Base-by-base conservation (phyloP, 2,329 filamentous ascomycete species). In the Venturia effusa region DNA sequence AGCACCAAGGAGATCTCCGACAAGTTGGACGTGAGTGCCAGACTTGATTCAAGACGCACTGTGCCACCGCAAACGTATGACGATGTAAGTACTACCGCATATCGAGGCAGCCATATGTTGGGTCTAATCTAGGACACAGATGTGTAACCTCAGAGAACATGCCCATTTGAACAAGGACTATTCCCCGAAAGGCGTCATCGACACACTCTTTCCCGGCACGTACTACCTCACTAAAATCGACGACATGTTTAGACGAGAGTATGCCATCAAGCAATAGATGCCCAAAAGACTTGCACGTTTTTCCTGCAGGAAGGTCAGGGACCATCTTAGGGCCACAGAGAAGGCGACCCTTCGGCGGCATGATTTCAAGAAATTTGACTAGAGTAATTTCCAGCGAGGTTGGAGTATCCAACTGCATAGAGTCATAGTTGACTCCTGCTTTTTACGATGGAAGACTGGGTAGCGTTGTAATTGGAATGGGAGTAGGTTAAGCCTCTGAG, bases 181-280 rank as follows among this genome's bases (percentile, higher is more conserved):
- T 73, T 76, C 72, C 65, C 79, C 79, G 32, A 68, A 70, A 62
- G 79, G 79, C 66, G 75, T 70, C 66, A 68, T 72, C 41, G 78
- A 80, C 40, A 75, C 72, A 61, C 72, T 81, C 48, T 71, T 77
- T 66, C 74, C 78, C 3, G 78, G 78, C 61, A 80, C 79, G 8
- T 81, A 81, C 73, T 81, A 81, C 71, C 77, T 81, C 64, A 78
- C 77, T 63, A 71, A 74, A 65, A 73, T 81, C 60, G 79, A 81
- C 68, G 74, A 77, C 69, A 79, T 81, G 79, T 81, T 81, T 77
- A 74, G 78, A 67, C 74, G 79, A 69, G 74, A 70, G 34, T 81
- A 81, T 69, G 77, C 74, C 69, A 72, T 81, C 69, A 80, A 80
- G 76, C 72, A 77, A 69, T 80, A 78, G 22, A 51, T 1, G 5